Evolutionary conservation across 305 asterid genomes (phyloP).

Genomic region (Stenogyne calaminthoides): DNA sequence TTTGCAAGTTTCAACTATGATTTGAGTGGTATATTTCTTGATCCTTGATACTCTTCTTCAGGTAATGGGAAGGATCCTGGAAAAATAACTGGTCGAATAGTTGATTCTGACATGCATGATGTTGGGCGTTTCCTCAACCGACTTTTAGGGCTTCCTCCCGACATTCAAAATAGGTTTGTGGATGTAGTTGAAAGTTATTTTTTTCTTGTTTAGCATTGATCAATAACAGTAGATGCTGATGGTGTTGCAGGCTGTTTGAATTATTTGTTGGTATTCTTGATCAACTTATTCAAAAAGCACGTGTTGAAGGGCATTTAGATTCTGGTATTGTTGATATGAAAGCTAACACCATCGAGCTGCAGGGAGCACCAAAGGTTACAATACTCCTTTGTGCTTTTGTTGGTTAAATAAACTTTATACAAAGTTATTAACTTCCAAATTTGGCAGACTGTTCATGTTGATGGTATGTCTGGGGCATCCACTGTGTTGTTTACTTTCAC

Average conservation of each 20-base stretch:
- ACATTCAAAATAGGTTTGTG: conserved; percentile 83
- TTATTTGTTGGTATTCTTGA: conserved; percentile 83
- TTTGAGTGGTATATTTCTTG: conserved; percentile 19
- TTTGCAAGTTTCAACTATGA: conserved; percentile 5
- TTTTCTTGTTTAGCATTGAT: conserved; percentile 12
- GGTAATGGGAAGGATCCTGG: conserved; percentile 81
- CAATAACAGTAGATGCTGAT: conserved; percentile 39
- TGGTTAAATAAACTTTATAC: conserved; percentile 34
- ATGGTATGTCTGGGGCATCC: conserved; percentile 90
- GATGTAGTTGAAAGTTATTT: conserved; percentile 30
- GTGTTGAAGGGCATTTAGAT: conserved; percentile 89
- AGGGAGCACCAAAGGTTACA: conserved; percentile 82
- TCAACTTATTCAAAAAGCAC: conserved; percentile 75
- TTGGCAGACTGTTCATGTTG: conserved; percentile 93
- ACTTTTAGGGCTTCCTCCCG: conserved; percentile 93
- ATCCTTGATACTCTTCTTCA: conserved; percentile 36
- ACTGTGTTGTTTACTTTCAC: conserved; percentile 87
- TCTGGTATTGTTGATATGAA: conserved; percentile 92
- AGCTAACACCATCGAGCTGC: conserved; percentile 76
- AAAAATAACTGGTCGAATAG: conserved; percentile 76
- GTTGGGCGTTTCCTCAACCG: conserved; percentile 97
- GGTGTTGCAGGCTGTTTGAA: conserved; percentile 84
- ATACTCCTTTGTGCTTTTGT: conserved; percentile 32
- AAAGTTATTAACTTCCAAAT: conserved; percentile 34
- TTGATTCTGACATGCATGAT: conserved; percentile 94